Evolutionary conservation across 2,329 filamentous ascomycete genomes (phyloP), one percentile per base, ranked within the genome.

Genomic region (Xylariaceae sp.): DNA sequence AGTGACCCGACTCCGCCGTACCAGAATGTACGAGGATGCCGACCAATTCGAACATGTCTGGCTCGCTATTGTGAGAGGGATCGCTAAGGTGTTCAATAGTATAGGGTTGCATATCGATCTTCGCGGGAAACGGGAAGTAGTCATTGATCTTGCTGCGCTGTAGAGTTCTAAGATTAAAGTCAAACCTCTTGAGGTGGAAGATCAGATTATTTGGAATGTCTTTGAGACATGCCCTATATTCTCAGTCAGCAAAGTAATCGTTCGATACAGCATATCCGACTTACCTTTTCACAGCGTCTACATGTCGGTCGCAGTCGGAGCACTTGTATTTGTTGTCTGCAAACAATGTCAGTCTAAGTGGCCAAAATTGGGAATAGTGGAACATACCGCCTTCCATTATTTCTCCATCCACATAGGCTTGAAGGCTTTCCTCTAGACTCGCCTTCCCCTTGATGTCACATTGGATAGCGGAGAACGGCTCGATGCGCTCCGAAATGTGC

Each of bases 251-350:
- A n/a, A n/a, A n/a, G n/a, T n/a, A n/a, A n/a, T n/a, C n/a, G n/a
- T n/a, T n/a, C n/a, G n/a, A n/a, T n/a, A n/a, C n/a, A n/a, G n/a
- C n/a, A n/a, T n/a, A n/a, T n/a, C n/a, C n/a, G n/a, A n/a, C n/a
- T n/a, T n/a, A n/a, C n/a, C 89, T 85, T 73, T 96, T 97, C 63
- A 98, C 91, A 19, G 95, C 95, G 73, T 97, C 89, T 16, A 99
- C 95, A 66, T 95, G 89, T 10, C 85, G 85, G 59, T 91, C 90
- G 71, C 95, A 99, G 3, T 86, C 89, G 26, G 92, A 93, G 75
- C 95, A 99, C 63, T 96, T 96, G 79, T 98, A 99, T 75, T 96
- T 97, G 78, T 99, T 98, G 67, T 96, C 92, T 88, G n/a, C n/a
- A 63, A 42, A 55, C 18, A 7, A 19, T 37, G 56, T 73, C 60